Base-by-base conservation (phyloP, 129 eudicot genomes). In the Deinandra increscens region DNA sequence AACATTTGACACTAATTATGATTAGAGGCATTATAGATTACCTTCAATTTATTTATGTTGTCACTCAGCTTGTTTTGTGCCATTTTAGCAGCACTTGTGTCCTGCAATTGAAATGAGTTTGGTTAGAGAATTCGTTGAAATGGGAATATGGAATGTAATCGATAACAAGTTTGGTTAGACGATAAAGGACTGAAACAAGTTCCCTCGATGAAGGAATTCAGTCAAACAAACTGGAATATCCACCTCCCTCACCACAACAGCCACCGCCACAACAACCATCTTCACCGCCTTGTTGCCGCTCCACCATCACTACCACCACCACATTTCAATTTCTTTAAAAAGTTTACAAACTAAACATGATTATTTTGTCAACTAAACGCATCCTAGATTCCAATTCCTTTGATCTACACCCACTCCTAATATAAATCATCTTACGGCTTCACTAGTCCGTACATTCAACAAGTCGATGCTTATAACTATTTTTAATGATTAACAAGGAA, bases 41-140 rank as follows among this genome's bases (percentile, higher is more conserved):
- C 94, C 96, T 89, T 87, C 56, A 89, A 71, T 71, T 89, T 89
- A 69, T 45, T 78, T 79, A 86, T 49, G 82, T 89, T 89, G 64
- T 86, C 93, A 22, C 81, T 53, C 48, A 89, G 80, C 75, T 86
- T 89, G 69, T 74, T 78, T 67, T 86, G 76, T 26, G 88, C 96
- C 83, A 78, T 73, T 58, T 78, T 82, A 22, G 86, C 90, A 56
- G 80, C 79, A 84, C 92, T 81, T 36, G 96, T 14, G 23, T 86
- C 92, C 96, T 89, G 84, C 79, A 68, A 61, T 7, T 37, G n/a
- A n/a, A n/a, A n/a, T n/a, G n/a, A n/a, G 2, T 2, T 48, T 48
- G n/a, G 22, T 15, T 14, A 48, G 0, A 48, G 3, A 5, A 6
- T 48, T 46, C 3, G 39, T 36, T 36, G 39, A 7, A 36, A 14